These are phyloP conservation scores for Leccinum rimulosum DNA, from an alignment of 768 basidiomycete genomes.

Conservation along the genomic window DNA sequence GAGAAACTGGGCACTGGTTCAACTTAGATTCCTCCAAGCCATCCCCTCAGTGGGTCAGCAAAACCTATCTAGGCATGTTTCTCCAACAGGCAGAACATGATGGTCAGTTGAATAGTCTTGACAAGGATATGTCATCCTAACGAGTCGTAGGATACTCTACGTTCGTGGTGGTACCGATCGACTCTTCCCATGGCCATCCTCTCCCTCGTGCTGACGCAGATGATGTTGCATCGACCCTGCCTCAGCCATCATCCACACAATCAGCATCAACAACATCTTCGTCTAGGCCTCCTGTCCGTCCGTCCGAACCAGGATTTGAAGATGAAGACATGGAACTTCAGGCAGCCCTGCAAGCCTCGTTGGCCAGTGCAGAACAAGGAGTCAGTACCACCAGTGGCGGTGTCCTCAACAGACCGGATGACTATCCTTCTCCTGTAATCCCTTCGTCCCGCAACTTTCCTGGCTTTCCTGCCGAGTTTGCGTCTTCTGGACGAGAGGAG, in stretches of 20 bases:
- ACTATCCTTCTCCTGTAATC: constrained; percentile 23
- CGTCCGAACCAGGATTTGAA: constrained; percentile 46
- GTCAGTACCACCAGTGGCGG: constrained; percentile 2
- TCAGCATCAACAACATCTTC: constrained; percentile 3
- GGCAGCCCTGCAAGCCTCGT: constrained; percentile 80
- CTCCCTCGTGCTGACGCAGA: constrained; percentile 72
- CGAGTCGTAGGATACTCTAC: constrained; percentile 68
- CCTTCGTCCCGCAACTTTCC: constrained; percentile 29
- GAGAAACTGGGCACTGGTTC: constrained; percentile 71
- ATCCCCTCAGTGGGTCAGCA: constrained; percentile 79
- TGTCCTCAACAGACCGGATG: constrained; percentile 11
- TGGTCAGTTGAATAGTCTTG: constrained; percentile 44
- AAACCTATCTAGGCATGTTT: constrained; percentile 80
- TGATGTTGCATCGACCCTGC: constrained; percentile 60
- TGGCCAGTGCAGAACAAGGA: constrained; percentile 35
- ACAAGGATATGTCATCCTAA: constrained; percentile 5
- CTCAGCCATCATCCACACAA: constrained; percentile 43
- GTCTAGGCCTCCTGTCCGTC: constrained; percentile 4
- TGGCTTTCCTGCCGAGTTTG: constrained; percentile 16
- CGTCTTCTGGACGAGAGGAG: constrained; percentile 15
- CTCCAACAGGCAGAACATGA: constrained; percentile 84
- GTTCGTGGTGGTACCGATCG: constrained; percentile 68
- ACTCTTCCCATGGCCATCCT: constrained; percentile 49
- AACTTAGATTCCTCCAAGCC: constrained; percentile 78
- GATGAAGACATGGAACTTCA: constrained; percentile 89